Base-by-base conservation (phyloP, 176 grass and related monocot genomes). In the Paspalum notatum region DNA sequence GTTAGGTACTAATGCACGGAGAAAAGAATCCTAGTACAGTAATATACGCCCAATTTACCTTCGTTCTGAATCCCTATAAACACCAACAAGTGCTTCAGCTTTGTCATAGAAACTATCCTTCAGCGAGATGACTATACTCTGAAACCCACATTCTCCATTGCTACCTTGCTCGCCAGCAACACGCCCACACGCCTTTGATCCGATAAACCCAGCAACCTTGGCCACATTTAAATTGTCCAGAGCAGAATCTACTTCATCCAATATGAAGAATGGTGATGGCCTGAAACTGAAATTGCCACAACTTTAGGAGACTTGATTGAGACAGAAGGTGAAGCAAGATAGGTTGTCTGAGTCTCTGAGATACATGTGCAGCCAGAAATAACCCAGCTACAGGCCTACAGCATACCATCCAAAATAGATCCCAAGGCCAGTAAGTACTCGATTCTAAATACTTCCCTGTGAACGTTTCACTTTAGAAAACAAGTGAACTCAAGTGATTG, bases 61-160 rank as follows among this genome's bases (percentile, higher is more conserved):
- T 86, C 82, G 82, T 46, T 98, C 95, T 11, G 95, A 85, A 26
- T 98, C 95, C 70, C 92, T 93, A 69, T 98, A 98, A 40, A 98
- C 95, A 80, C 95, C 95, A 84, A 98, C 95, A 76, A 98, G 82
- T 56, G 95, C 92, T 87, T 98, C 95, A 16, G 95, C 95, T 87
- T 95, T 98, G 88, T 98, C 95, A 44, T 98, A 98, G 81, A 98
- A 98, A 66, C 80, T 98, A 76, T 98, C 95, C 85, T 98, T 98
- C 50, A 98, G 86, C 1, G 95, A 98, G 66, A 98, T 98, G 56
- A 98, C 95, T 56, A 98, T 98, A 79, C 95, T 98, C 77, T 98
- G 95, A 61, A 98, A 98, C 42, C 90, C 95, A 73, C 81, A 87
- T 71, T 87, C 95, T 74, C 84, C 85, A 40, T 94, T 89, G 41